Evolutionary conservation across 768 basidiomycete species (phyloP), one percentile per base, ranked within the genome.

Genomic region (Phlebiopsis gigantea): DNA sequence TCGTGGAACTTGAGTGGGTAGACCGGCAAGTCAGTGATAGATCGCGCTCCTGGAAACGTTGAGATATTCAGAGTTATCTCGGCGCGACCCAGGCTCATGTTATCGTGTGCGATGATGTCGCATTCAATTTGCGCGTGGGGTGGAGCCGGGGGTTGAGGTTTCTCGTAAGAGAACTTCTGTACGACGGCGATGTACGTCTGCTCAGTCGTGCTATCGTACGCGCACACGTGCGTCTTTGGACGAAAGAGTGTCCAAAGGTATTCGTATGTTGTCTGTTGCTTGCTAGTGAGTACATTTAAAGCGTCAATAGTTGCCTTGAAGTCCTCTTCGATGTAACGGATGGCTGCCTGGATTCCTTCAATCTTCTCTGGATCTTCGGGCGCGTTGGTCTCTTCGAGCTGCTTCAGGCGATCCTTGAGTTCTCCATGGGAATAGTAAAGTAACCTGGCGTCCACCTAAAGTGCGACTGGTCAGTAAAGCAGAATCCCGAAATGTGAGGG

Each of bases 161-260:
- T 51, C 31, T 41, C 15, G 26, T 52, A 52, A 2, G 21, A 15
- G 22, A 53, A n/a, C 28, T 19, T 46, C 25, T 42, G 49, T 26
- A 44, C 51, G 25, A 28, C 25, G 7, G 46, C 46, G 1, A 57
- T 28, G 14, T 34, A n/a, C 6, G 29, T 28, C 31, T 57, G 57
- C 19, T 57, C 50, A 1, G 45, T 52, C 6, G 19, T 14, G 21
- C 5, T 8, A 19, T 57, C 28, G 17, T 48, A 42, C 14, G 15
- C 46, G 39, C 43, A 46, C 25, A 53, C 50, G 12, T 41, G 42
- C 1, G 39, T 26, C 17, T 52, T 57, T 3, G 57, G 57, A 4
- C 17, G 26, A 19, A 57, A 44, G 2, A 57, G 49, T 4, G 57
- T 43, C 57, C 57, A 57, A 22, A 57, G 34, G 39, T 50, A 45